Base-by-base conservation (phyloP, 1,139 yeast species). In the Casaregolazyma suthepensis region DNA sequence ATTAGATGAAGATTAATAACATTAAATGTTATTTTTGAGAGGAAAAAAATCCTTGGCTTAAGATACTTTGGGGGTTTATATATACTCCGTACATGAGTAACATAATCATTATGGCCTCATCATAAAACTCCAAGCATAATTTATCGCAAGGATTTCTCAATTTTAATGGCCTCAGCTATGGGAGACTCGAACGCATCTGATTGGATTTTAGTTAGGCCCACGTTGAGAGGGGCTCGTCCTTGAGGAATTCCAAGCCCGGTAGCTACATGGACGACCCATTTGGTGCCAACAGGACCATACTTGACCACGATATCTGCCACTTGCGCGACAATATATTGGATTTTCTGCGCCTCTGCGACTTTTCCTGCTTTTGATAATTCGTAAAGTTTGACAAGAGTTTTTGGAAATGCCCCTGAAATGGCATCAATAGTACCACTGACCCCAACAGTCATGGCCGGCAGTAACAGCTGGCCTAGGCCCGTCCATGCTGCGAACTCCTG, bases 401-500 rank as follows among this genome's bases (percentile, higher is more conserved):
- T 74, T 52, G 81, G 81, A 68, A 69, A 76, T 1, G 78, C 79
- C 38, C 78, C 79, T 40, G 78, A 70, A 45, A 77, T 64, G 15
- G 80, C 80, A 58, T 77, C 81, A 57, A 77, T 73, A 38, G 80
- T 71, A 45, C 79, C 80, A 54, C 66, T 66, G 52, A 70, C 65
- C 18, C 79, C 79, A n/a, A 75, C 76, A 1, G 73, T 56, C 53
- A 75, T 60, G 4, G 76, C 75, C 20, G 80, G 79, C 35, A 76
- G 60, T 53, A 77, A 63, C 26, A 75, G 66, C 63, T 77, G 80
- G 22, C 81, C 81, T 42, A 76, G 64, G 5, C 80, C 81, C n/a
- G 79, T 74, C 63, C 75, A 71, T n/a, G 72, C 64, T 50, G 67
- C 58, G 66, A 77, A 77, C 59, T 73, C 70, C 57, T 72, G 67